Evolutionary conservation across 192 early-diverging fungal species (phyloP).

Genomic region (Cetraspora pellucida): DNA sequence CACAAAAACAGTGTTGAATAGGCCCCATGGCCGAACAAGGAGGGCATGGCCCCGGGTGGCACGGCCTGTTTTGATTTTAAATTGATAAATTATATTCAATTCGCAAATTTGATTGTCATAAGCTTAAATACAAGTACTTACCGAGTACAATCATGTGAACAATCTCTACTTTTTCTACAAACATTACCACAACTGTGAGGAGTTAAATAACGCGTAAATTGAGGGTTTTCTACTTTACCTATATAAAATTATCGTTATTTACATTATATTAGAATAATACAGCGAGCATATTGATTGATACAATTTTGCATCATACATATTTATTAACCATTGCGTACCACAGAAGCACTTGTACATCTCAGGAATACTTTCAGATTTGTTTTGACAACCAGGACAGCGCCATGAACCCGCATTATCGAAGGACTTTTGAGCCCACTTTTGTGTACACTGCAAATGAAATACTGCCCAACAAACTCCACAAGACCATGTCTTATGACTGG

Average conservation of each 20-base stretch:
- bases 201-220: constrained; percentile 58
- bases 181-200: constrained; percentile 87
- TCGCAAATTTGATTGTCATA: background rate
- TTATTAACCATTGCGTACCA: constrained; percentile 42
- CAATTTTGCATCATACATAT: no score
- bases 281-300: no score
- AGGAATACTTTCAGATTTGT: constrained; percentile 65
- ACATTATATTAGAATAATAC: no score
- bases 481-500: constrained; percentile 76
- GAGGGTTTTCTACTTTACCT: constrained; percentile 68
- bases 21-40: constrained; percentile 85
- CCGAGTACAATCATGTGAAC: constrained; percentile 78
- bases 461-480: constrained; percentile 88
- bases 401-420: constrained; percentile 48
- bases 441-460: constrained; percentile 87
- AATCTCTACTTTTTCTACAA: constrained; percentile 67
- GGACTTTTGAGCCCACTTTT: constrained; percentile 76
- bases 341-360: constrained; percentile 87
- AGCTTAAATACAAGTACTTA: constrained; percentile 37
- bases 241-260: background rate
- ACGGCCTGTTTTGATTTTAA: constrained; percentile 52
- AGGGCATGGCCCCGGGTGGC: constrained; percentile 94
- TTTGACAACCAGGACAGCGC: constrained; percentile 94
- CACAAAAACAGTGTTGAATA: constrained; percentile 81
- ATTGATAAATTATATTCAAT: background rate